Evolutionary conservation across 2,329 filamentous ascomycete species (phyloP).

Genomic region (Pseudogymnoascus sp.): DNA sequence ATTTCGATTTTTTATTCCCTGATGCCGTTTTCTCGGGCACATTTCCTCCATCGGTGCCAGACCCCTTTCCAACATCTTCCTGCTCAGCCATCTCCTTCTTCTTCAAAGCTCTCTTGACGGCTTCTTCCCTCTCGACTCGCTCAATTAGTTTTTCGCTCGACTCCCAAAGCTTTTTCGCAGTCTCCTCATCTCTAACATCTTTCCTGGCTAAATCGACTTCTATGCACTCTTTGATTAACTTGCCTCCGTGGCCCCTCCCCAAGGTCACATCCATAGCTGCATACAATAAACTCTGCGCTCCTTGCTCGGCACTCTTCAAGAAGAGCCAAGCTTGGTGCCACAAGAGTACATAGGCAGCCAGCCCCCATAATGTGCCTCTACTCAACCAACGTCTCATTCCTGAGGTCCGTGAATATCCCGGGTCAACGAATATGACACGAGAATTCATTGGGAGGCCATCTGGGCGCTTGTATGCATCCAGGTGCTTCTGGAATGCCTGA

Average conservation of each 20-base stretch:
- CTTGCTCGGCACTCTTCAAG: constrained; percentile 75
- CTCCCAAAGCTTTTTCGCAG: constrained; percentile 84
- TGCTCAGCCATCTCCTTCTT: constrained; percentile 34
- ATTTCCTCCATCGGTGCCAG: not conserved
- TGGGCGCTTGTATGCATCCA: constrained; percentile 74
- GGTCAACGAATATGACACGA: constrained; percentile 79
- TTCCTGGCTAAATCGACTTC: constrained; percentile 62
- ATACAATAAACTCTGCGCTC: constrained; percentile 77
- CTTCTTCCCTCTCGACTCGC: constrained; percentile 70
- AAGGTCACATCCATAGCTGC: constrained; percentile 76
- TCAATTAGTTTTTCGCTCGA: constrained; percentile 80
- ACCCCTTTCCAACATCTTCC: constrained; percentile 18
- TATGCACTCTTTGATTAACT: constrained; percentile 81
- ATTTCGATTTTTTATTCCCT: not conserved
- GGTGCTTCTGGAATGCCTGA: constrained; percentile 83
- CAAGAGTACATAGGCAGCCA: constrained; percentile 66
- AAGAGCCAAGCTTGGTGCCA: constrained; percentile 83
- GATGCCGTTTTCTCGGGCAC: not conserved
- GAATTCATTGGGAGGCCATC: constrained; percentile 77
- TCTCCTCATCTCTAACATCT: constrained; percentile 69
- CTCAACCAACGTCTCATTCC: constrained; percentile 84
- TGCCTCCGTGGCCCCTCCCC: constrained; percentile 56
- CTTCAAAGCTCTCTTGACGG: constrained; percentile 39
- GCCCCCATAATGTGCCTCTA: constrained; percentile 71
- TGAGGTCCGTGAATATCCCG: constrained; percentile 75